Evolutionary conservation across 2,329 filamentous ascomycete species (phyloP).

Genomic region (Sclerotiophoma versabilis): DNA sequence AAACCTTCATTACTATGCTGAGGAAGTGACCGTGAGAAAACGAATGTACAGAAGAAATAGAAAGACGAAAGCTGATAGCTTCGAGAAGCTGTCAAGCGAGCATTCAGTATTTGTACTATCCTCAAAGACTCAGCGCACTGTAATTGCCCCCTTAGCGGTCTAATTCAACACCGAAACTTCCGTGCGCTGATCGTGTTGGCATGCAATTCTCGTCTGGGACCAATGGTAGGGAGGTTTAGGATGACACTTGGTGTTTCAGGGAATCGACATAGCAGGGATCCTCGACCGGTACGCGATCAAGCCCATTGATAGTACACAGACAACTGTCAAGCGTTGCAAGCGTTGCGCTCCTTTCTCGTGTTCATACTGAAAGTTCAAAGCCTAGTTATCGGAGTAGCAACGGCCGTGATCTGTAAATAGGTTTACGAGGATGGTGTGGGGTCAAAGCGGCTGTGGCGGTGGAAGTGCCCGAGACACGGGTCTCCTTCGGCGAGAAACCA

Average conservation of each 20-base stretch:
- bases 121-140: neutral
- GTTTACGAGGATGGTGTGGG: neutral
- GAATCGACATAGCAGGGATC: neutral
- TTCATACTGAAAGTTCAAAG: neutral
- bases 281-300: neutral
- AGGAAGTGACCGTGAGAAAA: slow-evolving; percentile 7
- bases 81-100: neutral
- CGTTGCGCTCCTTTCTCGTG: slow-evolving; percentile 3
- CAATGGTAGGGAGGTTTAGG: slow-evolving; percentile 11
- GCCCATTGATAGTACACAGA: neutral
- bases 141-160: neutral
- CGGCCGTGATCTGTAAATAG: slow-evolving; percentile 5
- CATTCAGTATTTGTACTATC: neutral
- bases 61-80: neutral
- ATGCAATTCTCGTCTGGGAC: neutral
- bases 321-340: neutral
- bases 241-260: slow-evolving; percentile 16
- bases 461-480: slow-evolving; percentile 5
- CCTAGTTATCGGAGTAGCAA: neutral
- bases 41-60: neutral
- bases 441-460: slow-evolving; percentile 13
- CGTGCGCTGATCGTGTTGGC: neutral
- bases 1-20: slow-evolving; percentile 3
- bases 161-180: neutral
- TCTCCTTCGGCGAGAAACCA: slow-evolving; percentile 4